Evolutionary conservation across 257 asterid species (phyloP).

Genomic region (Nicotiana otophora): DNA sequence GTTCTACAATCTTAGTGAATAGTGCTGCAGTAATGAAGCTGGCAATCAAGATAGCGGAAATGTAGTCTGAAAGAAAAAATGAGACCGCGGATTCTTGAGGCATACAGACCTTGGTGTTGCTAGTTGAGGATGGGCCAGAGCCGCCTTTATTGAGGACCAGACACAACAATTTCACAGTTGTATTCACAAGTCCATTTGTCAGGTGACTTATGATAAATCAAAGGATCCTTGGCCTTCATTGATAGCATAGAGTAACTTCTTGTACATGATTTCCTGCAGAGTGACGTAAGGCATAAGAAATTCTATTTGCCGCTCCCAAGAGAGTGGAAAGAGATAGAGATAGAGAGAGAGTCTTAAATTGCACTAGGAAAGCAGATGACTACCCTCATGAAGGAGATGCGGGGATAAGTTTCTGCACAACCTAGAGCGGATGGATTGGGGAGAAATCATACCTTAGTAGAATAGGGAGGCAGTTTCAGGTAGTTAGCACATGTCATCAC

Average conservation of each 20-base stretch:
- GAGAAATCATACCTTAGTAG: conserved; percentile 62
- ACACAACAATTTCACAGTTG: not conserved
- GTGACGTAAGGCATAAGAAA: not conserved
- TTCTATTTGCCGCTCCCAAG: not conserved
- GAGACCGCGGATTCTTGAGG: not conserved
- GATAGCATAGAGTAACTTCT: conserved; percentile 83
- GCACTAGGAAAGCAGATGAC: not conserved
- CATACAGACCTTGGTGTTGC: not conserved
- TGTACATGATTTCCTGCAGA: conserved; percentile 79
- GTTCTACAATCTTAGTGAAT: not conserved
- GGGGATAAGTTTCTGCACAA: not conserved
- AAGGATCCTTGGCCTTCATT: conserved; percentile 97
- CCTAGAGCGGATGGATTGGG: not conserved
- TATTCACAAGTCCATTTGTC: conserved; percentile 23
- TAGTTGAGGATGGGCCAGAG: not conserved
- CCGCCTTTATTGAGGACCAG: not conserved
- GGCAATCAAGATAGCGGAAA: not conserved
- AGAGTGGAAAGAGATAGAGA: not conserved
- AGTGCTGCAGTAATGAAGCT: not conserved
- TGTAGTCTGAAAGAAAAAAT: not conserved
- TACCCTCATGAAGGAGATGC: not conserved
- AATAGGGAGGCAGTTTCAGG: conserved; percentile 98
- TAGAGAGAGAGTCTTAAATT: not conserved
- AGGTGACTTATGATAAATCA: conserved; percentile 66
- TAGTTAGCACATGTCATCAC: conserved; percentile 99